A percentile compares a stretch with the other conserved stretches of the same genome.
These are phyloP conservation scores for Haematococcus lacustris DNA, from an alignment of 139 green algal genomes.

Conservation along the genomic window DNA sequence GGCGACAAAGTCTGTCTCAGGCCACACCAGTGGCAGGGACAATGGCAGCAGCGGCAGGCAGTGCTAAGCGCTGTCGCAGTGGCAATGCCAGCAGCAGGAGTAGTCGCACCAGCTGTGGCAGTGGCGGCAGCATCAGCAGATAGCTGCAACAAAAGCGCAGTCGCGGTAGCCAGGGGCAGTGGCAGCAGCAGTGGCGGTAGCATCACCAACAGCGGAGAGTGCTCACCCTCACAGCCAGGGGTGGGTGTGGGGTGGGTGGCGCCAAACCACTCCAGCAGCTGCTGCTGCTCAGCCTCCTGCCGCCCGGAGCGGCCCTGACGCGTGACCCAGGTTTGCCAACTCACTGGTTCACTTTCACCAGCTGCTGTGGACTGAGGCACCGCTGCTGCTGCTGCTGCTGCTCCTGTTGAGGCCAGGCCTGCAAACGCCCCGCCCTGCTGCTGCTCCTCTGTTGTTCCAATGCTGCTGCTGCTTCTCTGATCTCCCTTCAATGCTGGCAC, in stretches of 20 bases:
- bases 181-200: background rate
- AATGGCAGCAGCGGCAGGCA: too few species aligned
- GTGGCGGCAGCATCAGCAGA: background rate
- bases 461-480: constrained; percentile 5
- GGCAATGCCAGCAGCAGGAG: background rate
- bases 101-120: background rate
- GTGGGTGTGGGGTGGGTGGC: constrained; percentile 14
- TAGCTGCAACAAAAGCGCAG: background rate
- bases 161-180: background rate
- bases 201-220: background rate
- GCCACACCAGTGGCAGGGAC: too few species aligned
- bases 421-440: background rate
- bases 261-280: constrained; percentile 53
- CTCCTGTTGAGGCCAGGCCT: constrained; percentile 2
- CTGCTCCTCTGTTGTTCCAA: background rate
- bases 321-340: constrained; percentile 33
- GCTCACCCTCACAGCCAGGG: background rate
- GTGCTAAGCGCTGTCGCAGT: too few species aligned
- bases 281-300: constrained; percentile 17
- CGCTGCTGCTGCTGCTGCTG: constrained; percentile 6
- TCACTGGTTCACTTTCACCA: background rate
- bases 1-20: too few species aligned
- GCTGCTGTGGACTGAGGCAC: constrained; percentile 6
- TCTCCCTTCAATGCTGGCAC: background rate
- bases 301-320: constrained; percentile 17